Evolutionary conservation across 345 rosid species (phyloP), one percentile per base, ranked within the genome.

Genomic region (Turnera subulata): DNA sequence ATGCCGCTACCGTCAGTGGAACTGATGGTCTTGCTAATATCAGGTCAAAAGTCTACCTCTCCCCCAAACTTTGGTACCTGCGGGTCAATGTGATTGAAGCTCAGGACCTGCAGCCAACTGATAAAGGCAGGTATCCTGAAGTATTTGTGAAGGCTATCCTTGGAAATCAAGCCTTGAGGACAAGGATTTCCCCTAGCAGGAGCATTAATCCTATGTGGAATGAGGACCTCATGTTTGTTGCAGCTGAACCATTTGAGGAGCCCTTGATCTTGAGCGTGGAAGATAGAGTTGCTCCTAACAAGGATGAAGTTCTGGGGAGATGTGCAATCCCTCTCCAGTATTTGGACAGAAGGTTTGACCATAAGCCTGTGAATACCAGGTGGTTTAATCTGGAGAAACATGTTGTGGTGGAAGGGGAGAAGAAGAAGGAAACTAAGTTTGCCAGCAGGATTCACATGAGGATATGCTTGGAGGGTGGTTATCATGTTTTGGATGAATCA

Each of bases 401-500:
- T 56, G 67, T 74, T 2, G 11, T 67, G 66, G 74, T 70, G 17
- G 80, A 74, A 40, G 83, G 80, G 63, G 85, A 66, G 56, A 90
- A 80, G 69, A 90, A 82, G 82, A 87, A 69, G 63, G 91, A 85
- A 61, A 85, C 62, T n/a, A 90, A 90, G 56, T 94, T 94, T 66
- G 74, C 97, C 6, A 94, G 97, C 76, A 82, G 81, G 85, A 87
- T 94, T 62, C 74, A 76, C 68, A 52, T 82, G 44, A 62, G 76
- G 46, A 9, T 84, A 20, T 77, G 83, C 71, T 53, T 94, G 49
- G 97, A 94, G 49, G 88, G 89, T 7, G 96, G 99, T n/a, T 90
- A 90, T 67, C 97, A 94, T 70, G 97, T 90, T 57, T 88, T 94
- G 40, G 99, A 94, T 11, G 99, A 94, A 72, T 84, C 97, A 14